Evolutionary conservation across 495 filamentous ascomycete genomes (phyloP), one percentile per base, ranked within the genome.

Genomic region (Parachaetomium inaequale): DNA sequence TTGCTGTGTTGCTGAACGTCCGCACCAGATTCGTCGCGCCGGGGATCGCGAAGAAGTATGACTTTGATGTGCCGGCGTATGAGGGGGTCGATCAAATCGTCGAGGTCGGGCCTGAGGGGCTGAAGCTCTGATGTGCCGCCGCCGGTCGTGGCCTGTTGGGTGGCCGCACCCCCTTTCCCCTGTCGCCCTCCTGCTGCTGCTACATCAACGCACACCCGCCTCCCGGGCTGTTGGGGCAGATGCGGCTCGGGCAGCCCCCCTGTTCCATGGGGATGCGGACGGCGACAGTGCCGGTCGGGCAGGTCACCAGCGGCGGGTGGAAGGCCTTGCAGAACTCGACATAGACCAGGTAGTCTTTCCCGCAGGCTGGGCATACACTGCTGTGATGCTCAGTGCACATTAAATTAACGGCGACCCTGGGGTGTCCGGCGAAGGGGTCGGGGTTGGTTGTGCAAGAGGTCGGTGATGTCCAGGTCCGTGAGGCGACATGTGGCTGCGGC

Each of bases 41-140:
- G 43, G 76, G 78, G n/a, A 86, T 97, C 65, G 84, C 89, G 28
- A 83, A 90, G 65, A 98, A 93, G 76, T 98, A 96, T 79, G 88
- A 85, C 59, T 75, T 98, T 52, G 87, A 91, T 68, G 66, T 93
- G 46, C 93, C 94, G 42, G 75, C 82, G 65, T 98, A 98, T 77
- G 82, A 87, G 60, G 94, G 94, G 0, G 74, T 95, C 63, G 93
- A 98, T 74, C 94, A 98, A 75, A 77, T 97, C 63, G 81, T 92
- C 58, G 93, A 98, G 75, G 79, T 93, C 8, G 79, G 75, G 19
- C 78, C 80, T 34, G 79, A 83, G 68, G 83, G 82, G 51, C 78
- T 84, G 50, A 87, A 81, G 70, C 76, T 89, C 47, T 89, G 69
- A 75, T 55, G 11, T 10, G 25, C 7, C 32, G 29, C 26, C 12